phyloP scores from a whole-genome alignment of 495 filamentous ascomycete species.

The Lineolata rhizophorae region DNA sequence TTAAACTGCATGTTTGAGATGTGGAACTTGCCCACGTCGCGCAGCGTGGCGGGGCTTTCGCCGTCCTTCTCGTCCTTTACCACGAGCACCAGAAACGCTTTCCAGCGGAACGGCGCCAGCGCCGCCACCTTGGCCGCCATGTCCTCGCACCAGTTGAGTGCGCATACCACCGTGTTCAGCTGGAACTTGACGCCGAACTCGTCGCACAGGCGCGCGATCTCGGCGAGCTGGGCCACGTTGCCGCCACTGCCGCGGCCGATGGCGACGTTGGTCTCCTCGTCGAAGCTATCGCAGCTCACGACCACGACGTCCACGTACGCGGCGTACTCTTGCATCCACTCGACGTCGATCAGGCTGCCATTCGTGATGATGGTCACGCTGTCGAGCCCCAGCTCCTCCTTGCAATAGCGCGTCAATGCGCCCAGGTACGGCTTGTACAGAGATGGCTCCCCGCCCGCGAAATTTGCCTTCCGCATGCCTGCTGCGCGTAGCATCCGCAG shows the following conservation, averaged over 20 bases:
- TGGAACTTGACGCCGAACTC: conserved; percentile 31
- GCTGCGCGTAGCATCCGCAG: conserved; percentile 25
- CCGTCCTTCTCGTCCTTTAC: conserved; percentile 33
- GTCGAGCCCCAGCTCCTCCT: conserved; percentile 26
- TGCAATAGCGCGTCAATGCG: conserved; percentile 26
- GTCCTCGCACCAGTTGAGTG: conserved; percentile 28
- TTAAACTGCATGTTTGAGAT: conserved; percentile 27
- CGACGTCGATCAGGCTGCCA: conserved; percentile 25
- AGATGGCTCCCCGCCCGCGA: conserved; percentile 38
- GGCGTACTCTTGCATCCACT: conserved; percentile 22
- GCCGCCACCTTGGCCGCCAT: conserved; percentile 24
- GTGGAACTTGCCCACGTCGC: conserved; percentile 25
- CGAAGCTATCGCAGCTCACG: conserved; percentile 35
- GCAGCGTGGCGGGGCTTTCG: conserved; percentile 18
- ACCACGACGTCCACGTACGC: conserved; percentile 29
- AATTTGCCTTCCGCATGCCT: conserved; percentile 37
- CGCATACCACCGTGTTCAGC: conserved; percentile 34
- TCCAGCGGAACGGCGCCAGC: conserved; percentile 31
- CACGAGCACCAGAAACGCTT: conserved; percentile 33
- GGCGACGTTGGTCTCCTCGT: conserved; percentile 26
- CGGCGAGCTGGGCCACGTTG: conserved; percentile 23
- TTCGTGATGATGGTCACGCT: conserved; percentile 32
- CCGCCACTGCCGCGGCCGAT: conserved; percentile 28
- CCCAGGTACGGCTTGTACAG: conserved; percentile 27
- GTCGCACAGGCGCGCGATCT: conserved; percentile 23